phyloP scores from a whole-genome alignment of 2,329 filamentous ascomycete species.

The Chrysosphaeria jannelii region DNA sequence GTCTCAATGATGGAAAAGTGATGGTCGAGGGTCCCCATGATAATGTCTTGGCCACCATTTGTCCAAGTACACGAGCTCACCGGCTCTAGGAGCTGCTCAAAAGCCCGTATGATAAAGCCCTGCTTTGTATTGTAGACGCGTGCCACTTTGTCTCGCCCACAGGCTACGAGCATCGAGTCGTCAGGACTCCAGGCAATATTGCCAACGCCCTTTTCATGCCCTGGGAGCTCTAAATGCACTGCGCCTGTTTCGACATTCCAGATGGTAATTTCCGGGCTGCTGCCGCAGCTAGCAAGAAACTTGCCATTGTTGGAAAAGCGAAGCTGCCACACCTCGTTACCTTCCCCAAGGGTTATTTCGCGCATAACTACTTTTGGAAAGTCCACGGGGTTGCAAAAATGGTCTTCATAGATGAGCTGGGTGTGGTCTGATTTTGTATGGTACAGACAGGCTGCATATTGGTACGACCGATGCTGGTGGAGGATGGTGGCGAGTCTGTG shows the following conservation, averaged over 20 bases:
- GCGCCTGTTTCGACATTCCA: slow-evolving; percentile 50
- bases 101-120: slow-evolving; percentile 28
- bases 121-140: slow-evolving; percentile 48
- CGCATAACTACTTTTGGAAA: slow-evolving; percentile 47
- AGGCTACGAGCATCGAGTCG: slow-evolving; percentile 60
- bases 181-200: slow-evolving; percentile 83
- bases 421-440: slow-evolving; percentile 57
- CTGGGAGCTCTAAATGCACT: slow-evolving; percentile 27
- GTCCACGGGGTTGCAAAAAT: slow-evolving; percentile 46
- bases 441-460: slow-evolving; percentile 61
- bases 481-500: slow-evolving; percentile 59
- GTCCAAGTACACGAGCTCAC: slow-evolving; percentile 82
- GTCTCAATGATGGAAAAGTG: too few relatives aligned
- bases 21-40: slow-evolving; percentile 49
- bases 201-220: slow-evolving; percentile 41
- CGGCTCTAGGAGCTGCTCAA: slow-evolving; percentile 49
- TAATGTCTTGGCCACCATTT: slow-evolving; percentile 43
- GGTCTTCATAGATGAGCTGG: slow-evolving; percentile 72
- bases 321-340: slow-evolving; percentile 73
- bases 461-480: slow-evolving; percentile 53
- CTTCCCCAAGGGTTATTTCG: slow-evolving; percentile 38
- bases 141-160: slow-evolving; percentile 42
- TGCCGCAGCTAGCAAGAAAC: slow-evolving; percentile 55
- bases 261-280: slow-evolving; percentile 44
- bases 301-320: slow-evolving; percentile 70